These are phyloP conservation scores for Magnaporthales sp. DNA, from an alignment of 2,329 filamentous ascomycete genomes.

Conservation along the genomic window DNA sequence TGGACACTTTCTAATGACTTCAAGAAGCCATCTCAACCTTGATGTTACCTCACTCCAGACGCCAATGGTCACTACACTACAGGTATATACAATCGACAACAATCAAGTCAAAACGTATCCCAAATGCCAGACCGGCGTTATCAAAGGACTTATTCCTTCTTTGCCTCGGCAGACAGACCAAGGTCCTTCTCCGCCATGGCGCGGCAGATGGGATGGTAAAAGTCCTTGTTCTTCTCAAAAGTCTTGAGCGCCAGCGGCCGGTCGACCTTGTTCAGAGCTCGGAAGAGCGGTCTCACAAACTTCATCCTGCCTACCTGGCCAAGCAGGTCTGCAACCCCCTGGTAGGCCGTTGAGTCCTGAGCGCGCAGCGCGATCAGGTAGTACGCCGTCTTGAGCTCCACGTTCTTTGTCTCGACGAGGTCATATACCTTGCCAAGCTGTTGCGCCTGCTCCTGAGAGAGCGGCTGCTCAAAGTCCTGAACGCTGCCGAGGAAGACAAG, in stretches of 20 bases:
- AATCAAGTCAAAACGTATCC: not conserved
- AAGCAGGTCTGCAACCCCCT: slow-evolving; percentile 64
- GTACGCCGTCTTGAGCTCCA: slow-evolving; percentile 77
- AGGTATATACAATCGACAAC: not conserved
- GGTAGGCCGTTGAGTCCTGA: slow-evolving; percentile 58
- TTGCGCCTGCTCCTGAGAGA: slow-evolving; percentile 58
- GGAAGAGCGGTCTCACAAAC: slow-evolving; percentile 82
- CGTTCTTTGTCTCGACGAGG: slow-evolving; percentile 67
- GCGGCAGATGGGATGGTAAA: slow-evolving; percentile 92
- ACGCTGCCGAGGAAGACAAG: slow-evolving; percentile 83
- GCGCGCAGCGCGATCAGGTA: slow-evolving; percentile 71
- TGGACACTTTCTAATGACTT: not conserved
- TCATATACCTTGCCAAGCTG: slow-evolving; percentile 68
- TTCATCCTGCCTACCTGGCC: slow-evolving; percentile 91
- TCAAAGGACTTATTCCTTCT: slow-evolving; percentile 4
- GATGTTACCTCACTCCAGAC: not conserved
- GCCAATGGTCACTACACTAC: not conserved
- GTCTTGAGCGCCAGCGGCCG: slow-evolving; percentile 67
- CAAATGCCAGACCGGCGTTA: not conserved
- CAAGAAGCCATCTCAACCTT: not conserved
- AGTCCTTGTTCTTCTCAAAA: slow-evolving; percentile 79
- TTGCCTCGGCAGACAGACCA: slow-evolving; percentile 22
- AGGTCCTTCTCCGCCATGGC: slow-evolving; percentile 83
- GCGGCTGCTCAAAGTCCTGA: slow-evolving; percentile 54
- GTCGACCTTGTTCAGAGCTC: slow-evolving; percentile 67